Percentiles rank a stretch among this genome's conserved stretches.
phyloP scores from a whole-genome alignment of 2,329 filamentous ascomycete species.

The Sporothrix protearum region DNA sequence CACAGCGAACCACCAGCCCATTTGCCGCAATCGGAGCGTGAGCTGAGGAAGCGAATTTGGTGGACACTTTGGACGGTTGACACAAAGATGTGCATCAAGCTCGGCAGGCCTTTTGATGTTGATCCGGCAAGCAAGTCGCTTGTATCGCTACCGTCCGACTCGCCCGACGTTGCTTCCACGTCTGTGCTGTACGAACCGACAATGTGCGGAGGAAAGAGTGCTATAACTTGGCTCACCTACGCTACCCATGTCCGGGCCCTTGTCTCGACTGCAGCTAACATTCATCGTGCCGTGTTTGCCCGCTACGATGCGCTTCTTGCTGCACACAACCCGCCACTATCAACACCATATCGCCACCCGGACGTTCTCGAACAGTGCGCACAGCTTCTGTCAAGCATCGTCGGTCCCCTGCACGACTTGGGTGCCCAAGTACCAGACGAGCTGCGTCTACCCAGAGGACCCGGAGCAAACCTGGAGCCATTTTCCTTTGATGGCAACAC shows the following conservation, averaged over 20 bases:
- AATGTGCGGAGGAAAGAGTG: neutral
- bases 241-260: conserved; percentile 37
- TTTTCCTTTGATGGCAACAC: conserved; percentile 5
- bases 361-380: conserved; percentile 19
- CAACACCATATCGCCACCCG: conserved; percentile 10
- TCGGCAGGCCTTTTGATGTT: conserved; percentile 44
- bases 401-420: conserved; percentile 6
- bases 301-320: conserved; percentile 9
- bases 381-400: neutral
- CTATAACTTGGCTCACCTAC: conserved; percentile 40
- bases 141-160: conserved; percentile 39
- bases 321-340: neutral
- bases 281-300: conserved; percentile 30
- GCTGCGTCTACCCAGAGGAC: neutral
- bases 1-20: conserved; percentile 44
- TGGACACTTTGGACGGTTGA: conserved; percentile 51
- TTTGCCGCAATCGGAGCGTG: conserved; percentile 37
- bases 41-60: conserved; percentile 51
- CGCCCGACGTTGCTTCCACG: conserved; percentile 30
- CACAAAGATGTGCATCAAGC: conserved; percentile 44
- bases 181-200: conserved; percentile 23
- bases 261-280: conserved; percentile 33
- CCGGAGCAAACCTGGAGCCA: neutral
- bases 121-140: conserved; percentile 35
- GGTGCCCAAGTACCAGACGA: neutral